Evolutionary conservation across 192 early-diverging fungal genomes (phyloP), one percentile per base, ranked within the genome.

Genomic region (Obelidium mucronatum): DNA sequence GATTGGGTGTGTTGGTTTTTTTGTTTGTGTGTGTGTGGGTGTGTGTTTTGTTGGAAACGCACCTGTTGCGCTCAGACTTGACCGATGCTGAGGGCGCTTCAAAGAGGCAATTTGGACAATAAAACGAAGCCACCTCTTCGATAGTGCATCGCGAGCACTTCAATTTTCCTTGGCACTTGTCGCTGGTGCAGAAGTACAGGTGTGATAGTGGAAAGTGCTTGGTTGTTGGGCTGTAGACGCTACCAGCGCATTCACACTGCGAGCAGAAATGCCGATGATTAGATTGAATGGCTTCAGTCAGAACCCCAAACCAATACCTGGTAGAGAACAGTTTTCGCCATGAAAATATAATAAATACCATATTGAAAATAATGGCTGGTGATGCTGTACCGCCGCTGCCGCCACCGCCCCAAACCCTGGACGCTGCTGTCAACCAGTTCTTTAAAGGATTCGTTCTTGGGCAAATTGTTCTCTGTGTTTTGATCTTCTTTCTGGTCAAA

Each of bases 91-190:
- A 93, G 2, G 96, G 95, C 33, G 94, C 95, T 75, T 99, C 96
- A 84, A 99, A 99, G 64, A 97, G 88, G 74, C 97, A 99, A 75
- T 95, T 95, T 15, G 97, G 94, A 74, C 97, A 99, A 80, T 93
- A 97, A 79, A 95, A 96, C 55, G 91, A 93, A 2, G 92, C 90
- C 1, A 94, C 91, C 76, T 97, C 95, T 67, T 94, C 92, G 66
- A 90, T 82, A 2, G 94, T 87, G 77, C 97, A 99, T 13, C 81
- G 85, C 40, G 89, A 84, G 83, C 97, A 98, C 28, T 92, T 83
- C 44, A 95, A 78, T 37, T 19, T 11, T 33, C 90, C 86, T 75
- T 90, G 87, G 83, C 95, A 98, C 59, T 93, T 88, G 56, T 92
- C 92, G 82, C 15, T 22, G 2, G 62, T 37, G 37, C 97, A 98